Conservation (phyloP, 2,329 filamentous ascomycete genomes). For the Hypoxylon rubiginosum region DNA sequence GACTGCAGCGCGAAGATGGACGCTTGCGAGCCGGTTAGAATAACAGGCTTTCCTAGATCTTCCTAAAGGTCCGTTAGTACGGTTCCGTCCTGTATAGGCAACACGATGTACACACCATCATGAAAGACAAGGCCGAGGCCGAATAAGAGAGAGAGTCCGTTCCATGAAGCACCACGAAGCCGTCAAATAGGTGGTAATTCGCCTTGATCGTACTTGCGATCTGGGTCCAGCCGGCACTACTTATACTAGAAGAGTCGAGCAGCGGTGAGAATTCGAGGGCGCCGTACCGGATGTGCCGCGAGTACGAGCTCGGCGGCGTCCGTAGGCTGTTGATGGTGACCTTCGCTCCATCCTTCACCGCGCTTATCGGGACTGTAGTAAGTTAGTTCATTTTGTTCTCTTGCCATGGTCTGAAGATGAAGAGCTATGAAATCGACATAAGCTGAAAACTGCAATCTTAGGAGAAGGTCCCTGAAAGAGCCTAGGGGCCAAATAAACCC, state of each 20-base stretch:
- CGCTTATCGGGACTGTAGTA: slow-evolving; percentile 62
- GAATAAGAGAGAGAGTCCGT: slow-evolving; percentile 93
- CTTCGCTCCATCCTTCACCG: slow-evolving; percentile 63
- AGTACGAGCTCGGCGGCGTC: slow-evolving; percentile 84
- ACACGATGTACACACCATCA: slow-evolving; percentile 71
- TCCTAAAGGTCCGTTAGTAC: slow-evolving; percentile 34
- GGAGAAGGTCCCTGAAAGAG: not conserved
- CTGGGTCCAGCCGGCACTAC: slow-evolving; percentile 85
- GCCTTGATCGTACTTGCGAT: slow-evolving; percentile 83
- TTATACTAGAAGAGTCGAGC: slow-evolving; percentile 91
- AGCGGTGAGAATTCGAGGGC: slow-evolving; percentile 87
- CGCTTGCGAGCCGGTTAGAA: slow-evolving; percentile 85
- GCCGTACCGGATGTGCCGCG: slow-evolving; percentile 84
- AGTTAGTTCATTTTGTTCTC: slow-evolving; percentile 18
- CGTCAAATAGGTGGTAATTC: slow-evolving; percentile 91
- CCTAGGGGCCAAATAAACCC: not conserved
- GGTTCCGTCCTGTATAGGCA: not conserved
- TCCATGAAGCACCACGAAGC: slow-evolving; percentile 90
- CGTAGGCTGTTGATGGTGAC: slow-evolving; percentile 75
- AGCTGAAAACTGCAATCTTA: not conserved
- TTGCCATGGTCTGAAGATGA: not conserved
- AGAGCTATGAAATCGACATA: not conserved
- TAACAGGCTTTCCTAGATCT: slow-evolving; percentile 90
- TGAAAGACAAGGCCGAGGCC: slow-evolving; percentile 90
- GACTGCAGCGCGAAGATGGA: slow-evolving; percentile 92